Evolutionary conservation across 164 flowering plant genomes (phyloP).

Genomic region (Buxus sempervirens): DNA sequence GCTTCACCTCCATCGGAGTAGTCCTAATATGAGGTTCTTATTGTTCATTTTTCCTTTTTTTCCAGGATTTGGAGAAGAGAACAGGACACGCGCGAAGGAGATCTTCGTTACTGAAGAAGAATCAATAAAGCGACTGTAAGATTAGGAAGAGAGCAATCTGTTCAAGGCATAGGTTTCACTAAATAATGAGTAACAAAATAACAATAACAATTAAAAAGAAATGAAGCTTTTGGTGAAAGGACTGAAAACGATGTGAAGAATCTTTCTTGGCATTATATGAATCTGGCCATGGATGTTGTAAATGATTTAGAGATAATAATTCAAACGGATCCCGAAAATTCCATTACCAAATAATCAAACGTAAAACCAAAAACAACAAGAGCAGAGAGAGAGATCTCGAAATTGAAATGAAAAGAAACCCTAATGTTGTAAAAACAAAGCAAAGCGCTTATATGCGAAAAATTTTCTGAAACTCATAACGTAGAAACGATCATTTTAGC

Average conservation of each 20-base stretch:
- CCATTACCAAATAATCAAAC: too few relatives aligned
- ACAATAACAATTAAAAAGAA: too few relatives aligned
- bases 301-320: neutral
- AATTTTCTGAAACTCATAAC: too few relatives aligned
- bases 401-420: too few relatives aligned
- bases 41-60: neutral
- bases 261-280: neutral
- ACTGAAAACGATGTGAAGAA: neutral
- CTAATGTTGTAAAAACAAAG: too few relatives aligned
- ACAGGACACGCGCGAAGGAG: constrained; percentile 83
- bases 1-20: constrained; percentile 69
- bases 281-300: neutral
- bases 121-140: neutral
- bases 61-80: constrained; percentile 64
- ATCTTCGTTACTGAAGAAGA: constrained; percentile 27
- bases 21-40: neutral
- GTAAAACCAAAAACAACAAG: too few relatives aligned
- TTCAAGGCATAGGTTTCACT: neutral
- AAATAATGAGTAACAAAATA: too few relatives aligned
- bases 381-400: too few relatives aligned
- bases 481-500: too few relatives aligned
- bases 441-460: too few relatives aligned
- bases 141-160: neutral
- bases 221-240: too few relatives aligned
- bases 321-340: too few relatives aligned